phyloP scores from a whole-genome alignment of 805 yeast species.

The Scheffersomyces amazonensis region DNA sequence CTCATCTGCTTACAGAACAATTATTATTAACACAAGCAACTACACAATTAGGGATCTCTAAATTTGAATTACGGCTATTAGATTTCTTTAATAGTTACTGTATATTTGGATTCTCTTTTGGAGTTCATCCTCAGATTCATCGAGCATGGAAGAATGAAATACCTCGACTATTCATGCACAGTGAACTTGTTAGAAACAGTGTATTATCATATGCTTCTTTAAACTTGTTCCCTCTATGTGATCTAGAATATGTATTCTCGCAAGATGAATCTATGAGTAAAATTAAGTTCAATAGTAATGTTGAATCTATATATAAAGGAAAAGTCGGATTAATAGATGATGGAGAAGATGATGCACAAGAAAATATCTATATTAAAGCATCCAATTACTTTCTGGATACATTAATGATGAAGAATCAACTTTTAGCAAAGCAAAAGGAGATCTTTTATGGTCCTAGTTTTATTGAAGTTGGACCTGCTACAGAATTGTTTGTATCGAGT shows the following conservation, averaged over 20 bases:
- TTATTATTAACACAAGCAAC: slow-evolving; percentile 13
- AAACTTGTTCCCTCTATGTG: neutral
- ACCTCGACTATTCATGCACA: slow-evolving; percentile 20
- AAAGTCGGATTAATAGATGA: neutral
- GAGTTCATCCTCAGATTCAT: slow-evolving; percentile 16
- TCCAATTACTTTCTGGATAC: neutral
- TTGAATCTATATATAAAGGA: neutral
- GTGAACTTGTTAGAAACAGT: slow-evolving; percentile 21
- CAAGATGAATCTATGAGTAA: neutral
- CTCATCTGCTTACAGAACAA: too few species aligned
- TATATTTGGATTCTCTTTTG: slow-evolving; percentile 22
- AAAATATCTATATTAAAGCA: neutral
- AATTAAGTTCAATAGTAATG: neutral
- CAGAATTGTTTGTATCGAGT: slow-evolving; percentile 17
- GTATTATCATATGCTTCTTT: slow-evolving; percentile 19
- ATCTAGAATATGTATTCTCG: neutral
- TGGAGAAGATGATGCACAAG: neutral
- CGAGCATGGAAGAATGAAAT: slow-evolving; percentile 23
- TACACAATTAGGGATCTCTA: slow-evolving; percentile 11
- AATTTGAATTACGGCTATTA: slow-evolving; percentile 10
- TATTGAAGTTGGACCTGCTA: slow-evolving; percentile 1
- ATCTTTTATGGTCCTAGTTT: slow-evolving; percentile 1
- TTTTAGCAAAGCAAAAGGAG: neutral
- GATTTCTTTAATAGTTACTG: slow-evolving; percentile 27
- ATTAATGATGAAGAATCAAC: neutral